Evolutionary conservation across 1,139 yeast species (phyloP), one percentile per base, ranked within the genome.

Genomic region (Kurtzmaniella quercitrusa): DNA sequence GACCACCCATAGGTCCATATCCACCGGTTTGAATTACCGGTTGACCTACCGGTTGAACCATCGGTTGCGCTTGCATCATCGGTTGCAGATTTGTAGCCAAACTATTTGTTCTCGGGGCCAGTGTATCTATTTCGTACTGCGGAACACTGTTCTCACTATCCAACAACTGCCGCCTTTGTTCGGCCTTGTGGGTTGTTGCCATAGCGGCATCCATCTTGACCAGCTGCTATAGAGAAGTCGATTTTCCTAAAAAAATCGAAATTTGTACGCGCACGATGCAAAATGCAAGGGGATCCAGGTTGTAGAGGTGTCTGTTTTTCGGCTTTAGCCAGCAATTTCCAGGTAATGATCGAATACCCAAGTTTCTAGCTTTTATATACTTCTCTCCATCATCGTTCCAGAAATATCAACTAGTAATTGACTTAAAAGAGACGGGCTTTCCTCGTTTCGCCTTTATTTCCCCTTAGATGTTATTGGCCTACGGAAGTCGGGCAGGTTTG

Each of bases 81-180:
- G 16, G 17, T 5, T 9, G 18, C 26, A 22, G 17, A 30, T 30
- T 30, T 14, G 12, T 11, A 5, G 34, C 34, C 34, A 30, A 30
- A 30, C 34, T 30, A 5, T 8, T 30, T 11, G 34, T 16, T 30
- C 34, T 3, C 3, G 34, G 18, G 18, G 11, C 18, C 17, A 14
- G 5, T 12, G 5, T 14, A 4, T 30, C 34, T 18, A 14, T 16
- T 18, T 30, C 18, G 34, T 30, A 32, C 11, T 38, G 26, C 14
- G 33, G 17, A 3, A 60, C 59, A 38, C 59, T 61, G 38, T 55
- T 57, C 34, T 65, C 71, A 23, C 66, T 62, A 42, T 56, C 56
- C 46, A 68, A 55, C 38, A 68, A 50, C 47, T 65, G 69, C 47
- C 60, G 69, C 50, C 74, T 60, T 61, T 54, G 19, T 55, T 66